Conservation (phyloP, 148 eudicot genomes). For the Rhododendron vialii region DNA sequence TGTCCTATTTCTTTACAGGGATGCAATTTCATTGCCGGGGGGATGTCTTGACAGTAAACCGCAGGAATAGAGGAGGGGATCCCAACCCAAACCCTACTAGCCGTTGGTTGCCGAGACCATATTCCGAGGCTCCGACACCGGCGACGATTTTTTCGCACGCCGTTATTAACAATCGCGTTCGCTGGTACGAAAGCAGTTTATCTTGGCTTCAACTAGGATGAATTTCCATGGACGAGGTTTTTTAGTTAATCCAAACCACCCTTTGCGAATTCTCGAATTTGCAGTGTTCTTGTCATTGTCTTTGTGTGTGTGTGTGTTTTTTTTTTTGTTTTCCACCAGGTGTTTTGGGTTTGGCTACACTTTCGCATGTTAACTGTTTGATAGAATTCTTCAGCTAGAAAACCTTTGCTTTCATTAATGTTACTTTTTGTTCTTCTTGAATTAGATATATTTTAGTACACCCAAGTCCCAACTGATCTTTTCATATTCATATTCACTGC, state of each 20-base stretch:
- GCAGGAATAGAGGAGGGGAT: no score
- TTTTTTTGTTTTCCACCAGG: no score
- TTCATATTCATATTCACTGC: no score
- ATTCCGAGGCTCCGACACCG: neutral
- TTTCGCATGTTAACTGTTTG: neutral
- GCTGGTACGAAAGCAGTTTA: neutral
- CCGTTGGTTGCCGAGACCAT: no score
- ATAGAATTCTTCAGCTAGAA: neutral
- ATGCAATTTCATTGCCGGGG: no score
- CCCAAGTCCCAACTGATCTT: neutral
- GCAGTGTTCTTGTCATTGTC: neutral
- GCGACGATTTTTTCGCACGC: neutral
- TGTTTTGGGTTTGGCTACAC: neutral
- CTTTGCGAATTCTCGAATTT: neutral
- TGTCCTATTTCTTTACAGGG: no score
- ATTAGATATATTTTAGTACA: neutral
- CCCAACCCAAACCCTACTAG: no score
- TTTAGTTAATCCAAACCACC: neutral
- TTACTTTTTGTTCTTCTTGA: no score
- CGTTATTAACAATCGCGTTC: neutral
- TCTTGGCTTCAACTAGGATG: neutral
- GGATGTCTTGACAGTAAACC: no score
- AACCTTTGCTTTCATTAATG: neutral
- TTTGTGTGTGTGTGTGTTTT: no score
- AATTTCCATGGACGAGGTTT: neutral